These are phyloP conservation scores for Fusarium sp. DNA, from an alignment of 2,329 filamentous ascomycete species.

Conservation along the genomic window DNA sequence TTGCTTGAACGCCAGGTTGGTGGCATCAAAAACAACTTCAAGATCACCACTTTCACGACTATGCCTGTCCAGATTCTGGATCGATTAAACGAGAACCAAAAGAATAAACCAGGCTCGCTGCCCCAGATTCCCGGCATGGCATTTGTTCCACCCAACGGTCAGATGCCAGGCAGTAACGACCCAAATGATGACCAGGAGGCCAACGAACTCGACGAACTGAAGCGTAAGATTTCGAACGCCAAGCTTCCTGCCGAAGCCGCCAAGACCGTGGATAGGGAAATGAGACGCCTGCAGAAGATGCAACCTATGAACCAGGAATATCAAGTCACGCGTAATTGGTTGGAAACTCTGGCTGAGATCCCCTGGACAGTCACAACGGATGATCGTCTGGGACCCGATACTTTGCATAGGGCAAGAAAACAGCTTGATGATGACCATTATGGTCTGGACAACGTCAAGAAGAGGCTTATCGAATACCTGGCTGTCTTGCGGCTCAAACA, in stretches of 20 bases:
- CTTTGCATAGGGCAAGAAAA: conserved; percentile 81
- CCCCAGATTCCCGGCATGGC: conserved; percentile 57
- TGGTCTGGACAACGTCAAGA: conserved; percentile 96
- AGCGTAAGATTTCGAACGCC: conserved; percentile 86
- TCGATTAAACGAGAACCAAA: conserved; percentile 60
- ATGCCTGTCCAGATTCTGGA: conserved; percentile 73
- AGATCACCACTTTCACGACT: conserved; percentile 82
- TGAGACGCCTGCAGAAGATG: conserved; percentile 93
- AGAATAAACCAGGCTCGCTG: conserved; percentile 49
- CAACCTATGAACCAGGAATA: conserved; percentile 96
- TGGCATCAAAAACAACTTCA: conserved; percentile 87
- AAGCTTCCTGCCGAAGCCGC: conserved; percentile 85
- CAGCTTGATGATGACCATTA: conserved; percentile 98
- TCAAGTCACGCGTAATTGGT: conserved; percentile 90
- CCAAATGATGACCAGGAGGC: conserved; percentile 80
- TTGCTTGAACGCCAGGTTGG: conserved; percentile 85
- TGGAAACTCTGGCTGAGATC: conserved; percentile 94
- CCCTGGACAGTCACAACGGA: conserved; percentile 90
- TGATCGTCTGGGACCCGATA: conserved; percentile 86
- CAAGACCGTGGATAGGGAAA: conserved; percentile 90
- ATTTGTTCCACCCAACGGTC: conserved; percentile 52
- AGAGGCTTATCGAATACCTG: conserved; percentile 92
- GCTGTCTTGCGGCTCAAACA: conserved; percentile 97
- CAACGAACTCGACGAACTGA: conserved; percentile 91
- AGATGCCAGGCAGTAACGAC: conserved; percentile 60